Evolutionary conservation across 176 grass and related monocot genomes (phyloP).

Genomic region (Hordeum vulgare): MorexV3_pseudomolecules_assembly NC_058519.1:17575673-17576172

Average conservation of each 20-base stretch:
- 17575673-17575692: no score
- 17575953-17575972: background rate
- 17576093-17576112: conserved; percentile 32
- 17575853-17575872: no score
- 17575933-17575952: background rate
- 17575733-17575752: no score
- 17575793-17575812: no score
- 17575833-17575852: no score
- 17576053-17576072: background rate
- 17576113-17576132: conserved; percentile 25
- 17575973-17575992: background rate
- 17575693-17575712: no score
- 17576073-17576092: background rate
- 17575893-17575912: no score
- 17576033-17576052: background rate
- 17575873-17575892: background rate
- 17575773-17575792: no score
- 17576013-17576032: background rate
- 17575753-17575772: no score
- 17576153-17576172: background rate
- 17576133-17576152: conserved; percentile 22
- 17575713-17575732: no score
- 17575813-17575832: no score
- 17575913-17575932: no score
- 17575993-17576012: background rate